These are phyloP conservation scores for Verticillium alfalfae DNA, from an alignment of 2,329 filamentous ascomycete genomes.

Conservation along the genomic window DNA sequence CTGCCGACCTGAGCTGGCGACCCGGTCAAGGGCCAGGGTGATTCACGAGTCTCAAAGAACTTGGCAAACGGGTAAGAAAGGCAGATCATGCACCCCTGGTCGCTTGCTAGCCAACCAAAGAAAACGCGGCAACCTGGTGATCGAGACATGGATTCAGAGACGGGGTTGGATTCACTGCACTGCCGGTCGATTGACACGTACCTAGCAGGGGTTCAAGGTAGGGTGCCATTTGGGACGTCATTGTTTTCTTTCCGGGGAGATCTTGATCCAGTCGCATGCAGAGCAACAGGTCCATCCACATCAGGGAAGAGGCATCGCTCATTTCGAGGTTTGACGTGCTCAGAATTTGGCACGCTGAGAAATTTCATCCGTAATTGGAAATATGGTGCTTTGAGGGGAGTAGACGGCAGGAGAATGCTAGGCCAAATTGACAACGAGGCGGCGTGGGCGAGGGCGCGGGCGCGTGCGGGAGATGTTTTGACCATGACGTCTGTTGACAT, in stretches of 20 bases:
- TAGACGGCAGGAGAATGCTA: background rate
- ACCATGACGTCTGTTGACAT: background rate
- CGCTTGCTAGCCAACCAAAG: background rate
- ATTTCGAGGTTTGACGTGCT: too few relatives aligned
- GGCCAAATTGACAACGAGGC: background rate
- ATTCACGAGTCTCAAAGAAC: background rate
- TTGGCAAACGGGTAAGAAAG: background rate
- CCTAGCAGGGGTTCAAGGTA: background rate
- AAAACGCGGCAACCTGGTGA: background rate
- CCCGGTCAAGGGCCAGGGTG: background rate
- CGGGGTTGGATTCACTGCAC: background rate
- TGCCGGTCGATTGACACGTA: background rate
- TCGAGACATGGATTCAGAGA: background rate
- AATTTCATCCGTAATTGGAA: too few relatives aligned
- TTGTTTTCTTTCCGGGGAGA: background rate
- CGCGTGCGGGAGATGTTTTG: background rate
- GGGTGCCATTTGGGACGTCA: background rate
- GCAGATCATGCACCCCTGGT: background rate
- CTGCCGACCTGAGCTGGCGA: background rate
- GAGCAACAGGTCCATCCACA: background rate
- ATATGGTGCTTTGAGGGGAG: too few relatives aligned
- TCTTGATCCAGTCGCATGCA: background rate
- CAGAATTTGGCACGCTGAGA: too few relatives aligned
- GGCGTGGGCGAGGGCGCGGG: background rate
- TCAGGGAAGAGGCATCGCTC: too few relatives aligned